A percentile compares a stretch with the other conserved stretches of the same genome.
These are phyloP conservation scores for Cinnamomum micranthum DNA, from an alignment of 164 flowering plant species.

Conservation along the genomic window DNA sequence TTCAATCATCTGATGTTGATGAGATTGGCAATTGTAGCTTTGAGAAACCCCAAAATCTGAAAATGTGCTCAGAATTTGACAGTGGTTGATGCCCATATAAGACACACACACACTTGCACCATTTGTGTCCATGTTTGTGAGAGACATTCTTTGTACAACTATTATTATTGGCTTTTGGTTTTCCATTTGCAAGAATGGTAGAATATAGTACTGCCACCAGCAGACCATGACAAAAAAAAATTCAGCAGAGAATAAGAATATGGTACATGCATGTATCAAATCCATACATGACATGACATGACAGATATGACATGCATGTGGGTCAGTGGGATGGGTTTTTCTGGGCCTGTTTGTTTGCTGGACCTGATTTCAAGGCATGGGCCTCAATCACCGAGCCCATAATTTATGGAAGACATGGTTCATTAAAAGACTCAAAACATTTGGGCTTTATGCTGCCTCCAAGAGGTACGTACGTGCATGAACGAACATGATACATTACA, in stretches of 20 bases:
- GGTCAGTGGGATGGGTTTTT: background rate
- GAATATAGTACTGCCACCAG: too few relatives aligned
- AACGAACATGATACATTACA: too few relatives aligned
- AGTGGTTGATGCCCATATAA: background rate
- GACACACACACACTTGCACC: background rate
- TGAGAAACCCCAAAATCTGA: too few relatives aligned
- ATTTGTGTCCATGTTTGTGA: background rate
- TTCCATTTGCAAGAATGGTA: too few relatives aligned
- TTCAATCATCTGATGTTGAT: too few relatives aligned
- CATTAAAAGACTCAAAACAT: too few relatives aligned
- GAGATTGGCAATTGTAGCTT: too few relatives aligned
- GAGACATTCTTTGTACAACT: background rate
- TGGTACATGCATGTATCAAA: conserved; percentile 1
- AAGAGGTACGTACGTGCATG: too few relatives aligned
- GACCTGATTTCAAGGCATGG: background rate
- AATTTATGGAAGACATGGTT: too few relatives aligned
- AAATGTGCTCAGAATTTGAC: background rate
- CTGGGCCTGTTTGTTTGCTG: background rate
- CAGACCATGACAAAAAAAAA: too few relatives aligned
- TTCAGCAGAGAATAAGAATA: background rate
- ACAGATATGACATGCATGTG: background rate
- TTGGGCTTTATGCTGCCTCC: too few relatives aligned
- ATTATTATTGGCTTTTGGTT: background rate
- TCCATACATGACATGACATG: background rate
- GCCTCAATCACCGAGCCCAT: background rate